Conservation (phyloP, 2,329 filamentous ascomycete species). For the Colletotrichum sp. region DNA sequence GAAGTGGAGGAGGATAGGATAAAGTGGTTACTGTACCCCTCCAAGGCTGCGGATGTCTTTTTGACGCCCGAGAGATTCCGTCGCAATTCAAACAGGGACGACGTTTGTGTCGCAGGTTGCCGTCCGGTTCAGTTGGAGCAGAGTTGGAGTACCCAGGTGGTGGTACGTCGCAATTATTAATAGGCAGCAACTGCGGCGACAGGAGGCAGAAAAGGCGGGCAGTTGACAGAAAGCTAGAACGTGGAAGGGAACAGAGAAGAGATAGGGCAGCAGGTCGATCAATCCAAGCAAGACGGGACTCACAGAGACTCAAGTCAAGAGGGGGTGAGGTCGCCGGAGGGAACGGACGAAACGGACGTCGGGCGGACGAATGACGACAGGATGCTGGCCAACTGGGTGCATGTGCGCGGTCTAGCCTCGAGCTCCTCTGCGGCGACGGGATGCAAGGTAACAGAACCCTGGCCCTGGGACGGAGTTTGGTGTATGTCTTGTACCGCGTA, state of each 20-base stretch:
- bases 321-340: conserved; percentile 10
- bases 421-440: neutral
- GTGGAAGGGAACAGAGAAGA: neutral
- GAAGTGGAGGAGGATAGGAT: neutral
- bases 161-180: neutral
- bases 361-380: conserved; percentile 15
- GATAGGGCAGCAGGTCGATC: neutral
- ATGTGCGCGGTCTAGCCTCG: neutral
- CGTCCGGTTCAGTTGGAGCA: neutral
- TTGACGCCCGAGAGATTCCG: neutral
- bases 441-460: conserved; percentile 1
- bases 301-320: neutral
- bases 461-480: neutral
- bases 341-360: conserved; percentile 18
- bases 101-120: neutral
- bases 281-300: neutral
- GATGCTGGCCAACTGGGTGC: neutral
- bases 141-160: neutral
- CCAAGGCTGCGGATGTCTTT: neutral
- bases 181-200: neutral
- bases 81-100: neutral
- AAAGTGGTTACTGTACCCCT: neutral
- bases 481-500: neutral
- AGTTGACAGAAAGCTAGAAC: conserved; percentile 3
- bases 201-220: neutral